Percentiles rank a stretch among this genome's conserved stretches.
Conservation (phyloP, 257 asterid genomes). For the Solanum tarijense region DNA sequence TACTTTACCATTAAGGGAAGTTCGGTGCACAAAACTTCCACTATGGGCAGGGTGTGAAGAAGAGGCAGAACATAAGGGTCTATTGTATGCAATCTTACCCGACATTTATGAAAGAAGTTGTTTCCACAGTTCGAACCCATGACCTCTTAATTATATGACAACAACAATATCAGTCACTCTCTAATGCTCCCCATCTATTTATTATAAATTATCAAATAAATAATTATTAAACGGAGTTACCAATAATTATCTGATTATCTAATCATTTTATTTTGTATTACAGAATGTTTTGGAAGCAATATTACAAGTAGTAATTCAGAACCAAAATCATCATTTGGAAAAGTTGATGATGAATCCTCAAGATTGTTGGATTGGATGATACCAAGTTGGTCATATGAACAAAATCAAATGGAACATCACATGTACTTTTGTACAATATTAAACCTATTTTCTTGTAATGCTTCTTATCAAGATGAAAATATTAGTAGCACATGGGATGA, state of each 20-base stretch:
- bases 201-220: background rate
- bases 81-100: background rate
- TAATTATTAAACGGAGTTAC: background rate
- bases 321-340: background rate
- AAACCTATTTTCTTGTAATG: background rate
- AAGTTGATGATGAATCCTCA: slow-evolving; percentile 17
- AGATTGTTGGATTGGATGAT: slow-evolving; percentile 22
- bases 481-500: background rate
- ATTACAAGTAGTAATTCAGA: background rate
- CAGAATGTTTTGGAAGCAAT: background rate
- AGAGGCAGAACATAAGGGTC: background rate
- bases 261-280: background rate
- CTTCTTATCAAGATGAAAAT: background rate
- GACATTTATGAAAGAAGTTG: background rate
- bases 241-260: background rate
- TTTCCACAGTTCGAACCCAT: background rate
- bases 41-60: background rate
- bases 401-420: slow-evolving; percentile 8
- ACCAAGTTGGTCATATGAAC: slow-evolving; percentile 4
- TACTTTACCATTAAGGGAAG: background rate
- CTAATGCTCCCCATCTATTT: background rate
- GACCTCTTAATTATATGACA: background rate
- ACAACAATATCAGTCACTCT: background rate
- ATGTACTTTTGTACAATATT: background rate
- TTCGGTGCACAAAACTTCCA: background rate